Evolutionary conservation across 371 early-diverging fungal genomes (phyloP).

Genomic region (Syncephalastrum sp.): DNA sequence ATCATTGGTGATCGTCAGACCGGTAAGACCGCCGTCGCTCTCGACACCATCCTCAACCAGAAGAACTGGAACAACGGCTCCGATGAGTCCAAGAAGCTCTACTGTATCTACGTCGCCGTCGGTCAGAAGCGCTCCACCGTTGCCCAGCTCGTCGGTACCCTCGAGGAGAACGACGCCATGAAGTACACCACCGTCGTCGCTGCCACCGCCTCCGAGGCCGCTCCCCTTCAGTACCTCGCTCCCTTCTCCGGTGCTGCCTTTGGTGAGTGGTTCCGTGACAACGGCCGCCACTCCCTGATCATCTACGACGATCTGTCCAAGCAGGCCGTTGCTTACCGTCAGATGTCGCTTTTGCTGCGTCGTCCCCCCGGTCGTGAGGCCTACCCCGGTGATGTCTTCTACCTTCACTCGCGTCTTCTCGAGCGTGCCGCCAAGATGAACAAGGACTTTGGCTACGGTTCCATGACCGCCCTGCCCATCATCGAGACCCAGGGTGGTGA

Average conservation of each 20-base stretch:
- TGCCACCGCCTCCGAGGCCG: conserved; percentile 95
- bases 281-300: conserved; percentile 91
- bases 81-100: conserved; percentile 54
- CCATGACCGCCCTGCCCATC: conserved; percentile 93
- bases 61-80: conserved; percentile 90
- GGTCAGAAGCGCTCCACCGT: conserved; percentile 98
- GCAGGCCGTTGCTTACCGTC: conserved; percentile 98
- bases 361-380: conserved; percentile 98
- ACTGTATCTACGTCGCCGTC: conserved; percentile 96
- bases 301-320: conserved; percentile 97
- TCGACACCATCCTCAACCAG: conserved; percentile 96
- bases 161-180: conserved; percentile 76
- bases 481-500: conserved; percentile 98
- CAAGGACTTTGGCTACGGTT: conserved; percentile 87
- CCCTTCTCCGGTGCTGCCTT: conserved; percentile 93
- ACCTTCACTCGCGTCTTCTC: conserved; percentile 94
- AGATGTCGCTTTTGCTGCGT: conserved; percentile 95
- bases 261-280: conserved; percentile 97
- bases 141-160: conserved; percentile 94
- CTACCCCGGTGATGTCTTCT: conserved; percentile 97
- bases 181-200: conserved; percentile 96
- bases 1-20: conserved; percentile 98
- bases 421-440: conserved; percentile 98
- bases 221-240: conserved; percentile 94
- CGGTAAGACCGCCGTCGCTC: conserved; percentile 95